phyloP scores from a whole-genome alignment of 768 basidiomycete genomes.

The Trametes maxima region DNA sequence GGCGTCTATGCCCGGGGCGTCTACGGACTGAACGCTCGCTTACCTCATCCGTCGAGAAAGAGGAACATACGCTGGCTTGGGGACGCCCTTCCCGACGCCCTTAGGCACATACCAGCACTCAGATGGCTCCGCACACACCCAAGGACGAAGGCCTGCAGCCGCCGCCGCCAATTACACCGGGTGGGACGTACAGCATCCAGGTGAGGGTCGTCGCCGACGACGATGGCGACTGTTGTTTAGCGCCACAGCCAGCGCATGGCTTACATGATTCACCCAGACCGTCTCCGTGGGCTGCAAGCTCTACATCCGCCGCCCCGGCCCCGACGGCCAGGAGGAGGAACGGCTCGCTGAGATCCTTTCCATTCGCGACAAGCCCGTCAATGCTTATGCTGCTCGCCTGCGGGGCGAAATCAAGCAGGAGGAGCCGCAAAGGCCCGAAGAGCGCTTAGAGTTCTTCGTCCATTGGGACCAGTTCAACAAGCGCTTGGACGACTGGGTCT shows the following conservation, averaged over 20 bases:
- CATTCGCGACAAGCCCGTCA: slow-evolving; percentile 83
- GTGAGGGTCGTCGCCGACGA: slow-evolving; percentile 44
- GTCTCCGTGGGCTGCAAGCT: slow-evolving; percentile 95
- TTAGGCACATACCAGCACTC: slow-evolving; percentile 3
- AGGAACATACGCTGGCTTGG: slow-evolving; percentile 14
- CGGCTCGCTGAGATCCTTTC: slow-evolving; percentile 95
- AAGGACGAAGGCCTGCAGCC: slow-evolving; percentile 42
- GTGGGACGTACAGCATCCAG: slow-evolving; percentile 77
- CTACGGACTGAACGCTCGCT: slow-evolving; percentile 8
- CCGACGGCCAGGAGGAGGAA: slow-evolving; percentile 79
- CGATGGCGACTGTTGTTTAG: slow-evolving; percentile 27
- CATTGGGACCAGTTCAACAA: slow-evolving; percentile 99
- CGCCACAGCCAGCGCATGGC: slow-evolving; percentile 25
- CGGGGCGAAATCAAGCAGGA: slow-evolving; percentile 45
- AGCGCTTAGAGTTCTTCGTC: slow-evolving; percentile 93
- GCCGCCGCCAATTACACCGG: slow-evolving; percentile 70
- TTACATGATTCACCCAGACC: slow-evolving; percentile 50
- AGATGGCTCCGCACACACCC: slow-evolving; percentile 33
- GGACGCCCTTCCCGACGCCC: neutral
- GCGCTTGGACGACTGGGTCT: slow-evolving; percentile 96
- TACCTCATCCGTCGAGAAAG: slow-evolving; percentile 15
- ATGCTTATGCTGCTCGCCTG: slow-evolving; percentile 55
- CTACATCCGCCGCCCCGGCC: slow-evolving; percentile 79
- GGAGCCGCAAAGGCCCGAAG: slow-evolving; percentile 60
- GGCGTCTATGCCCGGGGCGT: neutral